Percentiles rank a stretch among this genome's conserved stretches.
phyloP scores from a whole-genome alignment of 495 filamentous ascomycete species.

The Penicillium odoratum region DNA sequence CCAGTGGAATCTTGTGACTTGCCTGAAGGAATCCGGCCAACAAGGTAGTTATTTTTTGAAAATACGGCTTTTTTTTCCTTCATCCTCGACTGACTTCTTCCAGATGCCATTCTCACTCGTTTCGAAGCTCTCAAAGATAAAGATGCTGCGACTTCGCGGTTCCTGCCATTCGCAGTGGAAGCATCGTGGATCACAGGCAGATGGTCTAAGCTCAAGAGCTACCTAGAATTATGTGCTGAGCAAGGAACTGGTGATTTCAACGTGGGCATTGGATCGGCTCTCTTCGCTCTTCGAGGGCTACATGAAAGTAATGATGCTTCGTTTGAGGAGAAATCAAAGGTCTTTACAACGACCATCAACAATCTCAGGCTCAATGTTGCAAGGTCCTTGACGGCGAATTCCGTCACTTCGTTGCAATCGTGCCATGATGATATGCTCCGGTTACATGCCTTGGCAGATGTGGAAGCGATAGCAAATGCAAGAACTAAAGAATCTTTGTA shows the following conservation, averaged over 20 bases:
- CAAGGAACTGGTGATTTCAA: conserved; percentile 73
- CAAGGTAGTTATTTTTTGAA: conserved; percentile 57
- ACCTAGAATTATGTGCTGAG: conserved; percentile 54
- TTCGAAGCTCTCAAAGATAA: conserved; percentile 72
- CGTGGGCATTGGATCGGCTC: conserved; percentile 70
- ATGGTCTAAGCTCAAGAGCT: conserved; percentile 73
- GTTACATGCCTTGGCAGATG: conserved; percentile 81
- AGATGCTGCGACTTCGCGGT: conserved; percentile 48
- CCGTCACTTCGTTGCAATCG: conserved; percentile 74
- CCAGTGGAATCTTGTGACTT: conserved; percentile 81
- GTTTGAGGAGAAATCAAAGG: conserved; percentile 2
- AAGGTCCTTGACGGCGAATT: conserved; percentile 67
- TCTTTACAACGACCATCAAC: conserved; percentile 60
- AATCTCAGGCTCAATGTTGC: conserved; percentile 69
- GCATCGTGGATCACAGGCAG: conserved; percentile 85
- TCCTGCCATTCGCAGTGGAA: conserved; percentile 81
- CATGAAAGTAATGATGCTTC: not conserved
- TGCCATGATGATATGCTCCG: conserved; percentile 80
- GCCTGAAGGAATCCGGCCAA: conserved; percentile 89
- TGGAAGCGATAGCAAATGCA: conserved; percentile 72
- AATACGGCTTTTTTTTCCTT: not conserved
- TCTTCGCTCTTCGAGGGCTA: conserved; percentile 62
- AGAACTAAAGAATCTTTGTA: conserved; percentile 32
- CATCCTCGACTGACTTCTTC: conserved; percentile 10
- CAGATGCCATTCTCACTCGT: conserved; percentile 81